Percentiles rank a stretch among this genome's conserved stretches.
Evolutionary conservation across 129 eudicot genomes (phyloP).

Genomic region (Daucus carota): DNA sequence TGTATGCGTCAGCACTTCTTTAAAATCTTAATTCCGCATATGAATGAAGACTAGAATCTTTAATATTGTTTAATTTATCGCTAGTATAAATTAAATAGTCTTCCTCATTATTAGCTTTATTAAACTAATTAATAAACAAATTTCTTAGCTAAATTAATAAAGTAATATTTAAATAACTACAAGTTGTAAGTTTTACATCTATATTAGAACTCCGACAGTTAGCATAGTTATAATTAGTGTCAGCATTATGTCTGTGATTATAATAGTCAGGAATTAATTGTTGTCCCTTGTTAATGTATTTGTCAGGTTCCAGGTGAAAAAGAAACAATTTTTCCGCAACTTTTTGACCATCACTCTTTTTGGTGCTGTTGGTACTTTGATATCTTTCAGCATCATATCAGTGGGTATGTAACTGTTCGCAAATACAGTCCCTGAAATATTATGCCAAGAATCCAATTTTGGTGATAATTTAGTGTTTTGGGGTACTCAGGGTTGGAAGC

Average conservation of each 20-base stretch:
- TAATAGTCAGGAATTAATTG: not conserved
- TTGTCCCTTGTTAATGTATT: not conserved
- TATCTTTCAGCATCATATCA: constrained; percentile 82
- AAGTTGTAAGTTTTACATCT: not conserved
- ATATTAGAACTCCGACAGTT: not conserved
- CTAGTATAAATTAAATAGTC: not conserved
- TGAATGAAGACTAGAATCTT: not conserved
- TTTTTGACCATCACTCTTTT: constrained; percentile 79
- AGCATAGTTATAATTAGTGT: not conserved
- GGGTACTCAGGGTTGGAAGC: not conserved
- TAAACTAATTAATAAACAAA: no score
- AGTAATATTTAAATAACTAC: not conserved
- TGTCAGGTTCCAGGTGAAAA: constrained; percentile 87
- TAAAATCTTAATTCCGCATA: not conserved
- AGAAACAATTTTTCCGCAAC: constrained; percentile 86
- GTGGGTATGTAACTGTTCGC: constrained; percentile 37
- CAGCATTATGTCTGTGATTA: not conserved
- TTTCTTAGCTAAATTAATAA: not conserved
- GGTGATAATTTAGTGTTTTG: not conserved
- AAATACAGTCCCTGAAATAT: not conserved
- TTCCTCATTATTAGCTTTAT: no score
- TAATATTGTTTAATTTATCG: no score
- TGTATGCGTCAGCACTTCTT: not conserved
- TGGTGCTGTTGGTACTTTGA: constrained; percentile 81
- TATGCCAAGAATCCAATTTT: not conserved